Evolutionary conservation across 306 rosid species (phyloP), one percentile per base, ranked within the genome.

Genomic region (Inga laurina): DNA sequence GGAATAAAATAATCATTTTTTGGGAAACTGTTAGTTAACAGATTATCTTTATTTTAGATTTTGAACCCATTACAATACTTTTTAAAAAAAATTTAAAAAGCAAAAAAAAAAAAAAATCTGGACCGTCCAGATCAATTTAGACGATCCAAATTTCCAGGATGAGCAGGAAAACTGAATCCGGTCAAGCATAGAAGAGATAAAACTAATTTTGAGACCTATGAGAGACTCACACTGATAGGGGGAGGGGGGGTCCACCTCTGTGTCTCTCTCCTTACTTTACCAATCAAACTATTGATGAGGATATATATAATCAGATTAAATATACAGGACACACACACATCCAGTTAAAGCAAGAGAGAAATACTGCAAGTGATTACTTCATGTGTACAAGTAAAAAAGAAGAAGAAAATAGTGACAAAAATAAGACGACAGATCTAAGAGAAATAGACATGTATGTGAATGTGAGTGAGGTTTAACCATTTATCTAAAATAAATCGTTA

Each of bases 301-400:
- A 4, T 52, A 16, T 52, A 15, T 1, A 27, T 27, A 27, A 27
- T 27, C 30, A 27, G 30, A 27, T 27, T 27, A 27, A 27, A 27
- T 27, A 27, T 27, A 27, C 30, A 27, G 30, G 30, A 27, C 30
- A 27, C 30, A 27, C 30, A 27, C 30, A 49, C 1, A 24, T n/a
- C 11, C 80, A 57, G 14, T 8, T 69, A 72, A 35, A 75, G 78
- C 27, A 81, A 76, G 62, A 56, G 61, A 45, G 44, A 43, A 85
- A 48, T 32, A 61, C 27, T 8, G 67, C 14, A 15, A 49, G 73
- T 19, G 62, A 71, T 62, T 72, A 45, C 80, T 82, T 82, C 51
- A 52, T 19, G 82, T 49, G 19, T 39, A 5, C 43, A 49, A 49
- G 18, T 15, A 0, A 49, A 49, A 56, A 49, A 49, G 7, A 56